Percentiles rank a stretch among this genome's conserved stretches.
phyloP scores from a whole-genome alignment of 2,329 filamentous ascomycete species.

The Hirsutella minnesotensis region DNA sequence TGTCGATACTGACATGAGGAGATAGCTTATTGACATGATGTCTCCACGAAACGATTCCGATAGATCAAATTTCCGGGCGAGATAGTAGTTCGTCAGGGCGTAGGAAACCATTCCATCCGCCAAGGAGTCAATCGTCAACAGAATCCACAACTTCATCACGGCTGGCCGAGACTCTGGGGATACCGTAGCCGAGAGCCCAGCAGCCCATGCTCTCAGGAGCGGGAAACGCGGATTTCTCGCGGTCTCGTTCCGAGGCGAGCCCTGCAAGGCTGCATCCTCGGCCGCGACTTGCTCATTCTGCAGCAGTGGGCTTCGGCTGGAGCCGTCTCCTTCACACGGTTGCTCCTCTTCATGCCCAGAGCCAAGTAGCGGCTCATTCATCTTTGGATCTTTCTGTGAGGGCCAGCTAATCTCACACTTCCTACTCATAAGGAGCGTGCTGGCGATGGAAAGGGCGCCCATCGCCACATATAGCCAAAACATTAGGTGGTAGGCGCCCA shows the following conservation, averaged over 20 bases:
- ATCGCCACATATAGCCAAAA: slow-evolving; percentile 48
- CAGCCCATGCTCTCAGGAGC: not conserved
- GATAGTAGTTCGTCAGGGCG: slow-evolving; percentile 45
- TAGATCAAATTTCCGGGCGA: slow-evolving; percentile 42
- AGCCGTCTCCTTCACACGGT: not conserved
- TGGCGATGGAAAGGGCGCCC: slow-evolving; percentile 37
- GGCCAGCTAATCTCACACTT: slow-evolving; percentile 31
- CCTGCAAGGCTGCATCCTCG: not conserved
- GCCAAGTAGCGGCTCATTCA: not conserved
- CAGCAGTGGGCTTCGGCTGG: not conserved
- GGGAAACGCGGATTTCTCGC: slow-evolving; percentile 1
- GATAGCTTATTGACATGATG: slow-evolving; percentile 40
- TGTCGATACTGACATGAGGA: slow-evolving; percentile 40
- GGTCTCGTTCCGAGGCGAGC: not conserved
- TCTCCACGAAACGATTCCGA: slow-evolving; percentile 47
- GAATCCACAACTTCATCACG: slow-evolving; percentile 54
- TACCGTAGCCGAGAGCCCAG: slow-evolving; percentile 38
- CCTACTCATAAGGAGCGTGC: slow-evolving; percentile 33
- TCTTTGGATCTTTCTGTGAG: slow-evolving; percentile 7
- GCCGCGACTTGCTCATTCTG: not conserved
- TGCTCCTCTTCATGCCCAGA: not conserved
- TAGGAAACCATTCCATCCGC: slow-evolving; percentile 54
- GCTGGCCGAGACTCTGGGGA: slow-evolving; percentile 42
- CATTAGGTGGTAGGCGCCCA: slow-evolving; percentile 41
- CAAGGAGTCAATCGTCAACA: slow-evolving; percentile 51